Base-by-base conservation (phyloP, 2,329 filamentous ascomycete genomes). In the Chalara sp. region DNA sequence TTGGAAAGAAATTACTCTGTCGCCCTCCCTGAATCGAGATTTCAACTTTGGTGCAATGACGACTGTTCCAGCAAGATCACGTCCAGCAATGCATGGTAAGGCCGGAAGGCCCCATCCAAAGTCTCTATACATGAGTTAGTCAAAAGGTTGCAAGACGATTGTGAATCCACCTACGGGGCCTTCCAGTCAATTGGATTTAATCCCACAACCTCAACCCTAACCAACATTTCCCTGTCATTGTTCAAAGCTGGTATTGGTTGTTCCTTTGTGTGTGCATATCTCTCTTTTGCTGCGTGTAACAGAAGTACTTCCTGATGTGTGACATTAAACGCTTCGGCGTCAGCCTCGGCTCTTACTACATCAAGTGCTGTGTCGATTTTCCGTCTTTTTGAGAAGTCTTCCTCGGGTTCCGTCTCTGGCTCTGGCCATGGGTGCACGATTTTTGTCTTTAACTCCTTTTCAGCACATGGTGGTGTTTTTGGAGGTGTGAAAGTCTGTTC, bases 181-280 rank as follows among this genome's bases (percentile, higher is more conserved):
- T 90, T 90, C 87, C 87, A 90, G 65, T 90, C 87, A 50, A 90
- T 86, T 0, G 87, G 87, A 59, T 90, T 90, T 37, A 90, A 68
- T 0, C 86, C 86, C 58, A 88, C 47, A 6, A 54, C 60, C 37
- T 76, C 70, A 1, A 81, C 76, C 61, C 77, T 78, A n/a, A 88
- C 76, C 5, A 88, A 68, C 5, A 87, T 69, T 59, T 88, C 62
- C 45, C 53, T 67, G 58, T 88, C 83, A 81, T 42, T 69, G 68
- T 47, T 71, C 65, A 73, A 57, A 1, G 60, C 65, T 10, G 79
- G 79, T 5, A 81, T 64, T 2, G 67, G 62, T 59, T 79, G 70
- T 5, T 71, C 67, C 2, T 60, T 55, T 0, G 71, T 68, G 40
- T 78, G 58, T 21, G 70, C 61, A 54, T 82, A 82, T 47, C 70